Percentiles rank a stretch among this genome's conserved stretches.
These are phyloP conservation scores for Daucus carota DNA, from an alignment of 129 eudicot species.

Conservation along the genomic window DH1_v3.0 NC_030386.2:7586501-7587000, in stretches of 20 bases:
- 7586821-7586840: constrained; percentile 13
- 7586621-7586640: constrained; percentile 60
- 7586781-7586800: constrained; percentile 12
- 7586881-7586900: constrained; percentile 45
- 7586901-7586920: constrained; percentile 32
- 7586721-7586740: constrained; percentile 50
- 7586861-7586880: constrained; percentile 55
- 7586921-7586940: constrained; percentile 33
- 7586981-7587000: constrained; percentile 33
- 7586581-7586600: constrained; percentile 70
- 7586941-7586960: constrained; percentile 26
- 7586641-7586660: constrained; percentile 56
- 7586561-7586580: constrained; percentile 68
- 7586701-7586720: constrained; percentile 57
- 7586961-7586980: constrained; percentile 36
- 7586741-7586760: constrained; percentile 39
- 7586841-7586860: background rate
- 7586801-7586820: constrained; percentile 23
- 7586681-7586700: constrained; percentile 50
- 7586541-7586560: constrained; percentile 31
- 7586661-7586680: constrained; percentile 42
- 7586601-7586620: constrained; percentile 46
- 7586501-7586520: constrained; percentile 75
- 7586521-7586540: constrained; percentile 39
- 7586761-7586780: constrained; percentile 72